Evolutionary conservation across 176 grass and related monocot species (phyloP).

Genomic region (Aegilops longissima): DNA sequence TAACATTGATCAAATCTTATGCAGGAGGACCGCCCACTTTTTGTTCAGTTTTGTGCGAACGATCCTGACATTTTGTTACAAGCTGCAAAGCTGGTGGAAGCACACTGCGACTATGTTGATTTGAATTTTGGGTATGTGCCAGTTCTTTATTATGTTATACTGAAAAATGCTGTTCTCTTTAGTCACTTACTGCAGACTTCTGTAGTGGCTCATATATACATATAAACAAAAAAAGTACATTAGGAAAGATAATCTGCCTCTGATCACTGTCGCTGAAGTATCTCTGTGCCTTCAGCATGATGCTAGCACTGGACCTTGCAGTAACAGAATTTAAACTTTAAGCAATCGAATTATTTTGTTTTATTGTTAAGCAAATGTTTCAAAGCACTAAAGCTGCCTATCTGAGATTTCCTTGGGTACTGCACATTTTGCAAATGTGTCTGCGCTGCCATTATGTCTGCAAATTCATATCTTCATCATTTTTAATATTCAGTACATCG

Average conservation of each 20-base stretch:
- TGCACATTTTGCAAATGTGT: background rate
- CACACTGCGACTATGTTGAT: slow-evolving; percentile 89
- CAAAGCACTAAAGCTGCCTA: background rate
- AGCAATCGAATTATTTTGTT: background rate
- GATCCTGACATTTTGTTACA: slow-evolving; percentile 93
- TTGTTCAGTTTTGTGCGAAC: slow-evolving; percentile 99
- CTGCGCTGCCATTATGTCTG: background rate
- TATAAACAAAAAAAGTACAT: background rate
- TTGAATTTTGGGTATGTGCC: slow-evolving; percentile 85
- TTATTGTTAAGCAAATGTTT: background rate
- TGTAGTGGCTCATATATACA: background rate
- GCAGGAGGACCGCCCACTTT: slow-evolving; percentile 88
- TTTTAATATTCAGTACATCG: background rate
- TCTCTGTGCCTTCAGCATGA: background rate
- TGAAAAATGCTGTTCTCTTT: background rate
- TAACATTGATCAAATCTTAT: slow-evolving; percentile 17
- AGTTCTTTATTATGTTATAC: slow-evolving; percentile 15
- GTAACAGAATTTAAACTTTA: background rate
- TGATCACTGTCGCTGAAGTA: background rate
- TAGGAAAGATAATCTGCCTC: background rate
- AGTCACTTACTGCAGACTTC: background rate
- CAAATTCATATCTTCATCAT: background rate
- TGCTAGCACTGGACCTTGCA: background rate
- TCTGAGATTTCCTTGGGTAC: background rate
- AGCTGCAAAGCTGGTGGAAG: slow-evolving; percentile 80